Evolutionary conservation across 805 yeast species (phyloP), one percentile per base, ranked within the genome.

Genomic region (Pichia ethanolica): DNA sequence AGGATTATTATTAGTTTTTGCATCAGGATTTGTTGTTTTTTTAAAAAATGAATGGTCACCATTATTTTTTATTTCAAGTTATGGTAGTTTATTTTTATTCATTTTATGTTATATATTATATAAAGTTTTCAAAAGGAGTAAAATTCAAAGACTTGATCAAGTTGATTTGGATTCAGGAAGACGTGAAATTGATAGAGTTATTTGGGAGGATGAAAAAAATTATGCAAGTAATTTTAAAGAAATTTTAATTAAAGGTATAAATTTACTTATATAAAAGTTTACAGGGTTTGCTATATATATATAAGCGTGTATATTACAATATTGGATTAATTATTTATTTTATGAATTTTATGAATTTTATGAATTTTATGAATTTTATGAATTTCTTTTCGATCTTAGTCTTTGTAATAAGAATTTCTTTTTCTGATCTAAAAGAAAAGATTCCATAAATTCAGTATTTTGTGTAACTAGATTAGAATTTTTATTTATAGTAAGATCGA

Each of bases 141-240:
- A 79, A 54, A 69, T 83, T 10, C 86, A 81, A 46, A 74, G 86
- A 45, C 67, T 86, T 42, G 90, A 85, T 56, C 83, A 86, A 42
- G 62, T 88, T 52, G 95, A 89, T 63, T 75, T 85, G 61, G 96
- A 89, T 63, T 77, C 88, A 0, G 96, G 96, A 3, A 71, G 96
- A 58, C 73, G 93, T 45, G 96, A 88, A 62, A 79, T 83, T 67
- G 96, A 89, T 65, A 71, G 89, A 44, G 78, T 78, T 54, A 79
- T 82, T 26, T 87, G 95, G 95, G 88, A 83, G 56, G 93, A 87
- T 50, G 87, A 86, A 46, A 71, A 55, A 47, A 58, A 63, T 38
- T 66, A 67, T 46, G 54, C 59, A 25, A 60, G 61, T 37, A 70
- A 60, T 44, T 60, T 68, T 37, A 62, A 56, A 42, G 73, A 68